A percentile compares a stretch with the other conserved stretches of the same genome.
phyloP scores from a whole-genome alignment of 352 stramenopile genomes.

The Phytopythium oedochilum region DNA sequence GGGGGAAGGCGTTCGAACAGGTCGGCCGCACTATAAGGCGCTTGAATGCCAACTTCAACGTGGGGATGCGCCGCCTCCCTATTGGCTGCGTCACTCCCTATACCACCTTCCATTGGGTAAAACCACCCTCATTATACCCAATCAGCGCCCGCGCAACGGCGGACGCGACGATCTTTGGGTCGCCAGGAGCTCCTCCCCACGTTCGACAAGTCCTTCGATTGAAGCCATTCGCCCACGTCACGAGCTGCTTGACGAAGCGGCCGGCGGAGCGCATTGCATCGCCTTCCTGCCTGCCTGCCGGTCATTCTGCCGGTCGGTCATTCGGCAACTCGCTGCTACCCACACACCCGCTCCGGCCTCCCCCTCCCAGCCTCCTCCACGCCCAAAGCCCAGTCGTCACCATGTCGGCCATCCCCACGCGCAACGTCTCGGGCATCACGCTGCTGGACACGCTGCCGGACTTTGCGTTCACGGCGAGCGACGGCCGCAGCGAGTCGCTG shows the following conservation, averaged over 20 bases:
- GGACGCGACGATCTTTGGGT: neutral
- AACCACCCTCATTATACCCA: neutral
- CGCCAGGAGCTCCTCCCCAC: neutral
- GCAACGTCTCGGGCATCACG: slow-evolving; percentile 44
- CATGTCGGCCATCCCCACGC: slow-evolving; percentile 4
- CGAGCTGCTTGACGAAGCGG: too few relatives aligned
- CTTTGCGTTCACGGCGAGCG: slow-evolving; percentile 49
- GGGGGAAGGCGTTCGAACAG: too few relatives aligned
- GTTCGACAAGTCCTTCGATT: neutral
- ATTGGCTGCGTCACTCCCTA: neutral
- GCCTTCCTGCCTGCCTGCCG: neutral
- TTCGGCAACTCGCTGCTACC: slow-evolving; percentile 1
- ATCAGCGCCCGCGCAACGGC: neutral
- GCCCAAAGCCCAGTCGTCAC: neutral
- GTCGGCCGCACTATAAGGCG: too few relatives aligned
- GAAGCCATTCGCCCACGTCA: too few relatives aligned
- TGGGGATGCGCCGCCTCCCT: neutral
- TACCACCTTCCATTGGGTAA: neutral
- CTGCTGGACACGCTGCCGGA: slow-evolving; percentile 57
- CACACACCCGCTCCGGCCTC: neutral
- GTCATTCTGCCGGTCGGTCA: too few relatives aligned
- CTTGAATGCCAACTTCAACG: slow-evolving; percentile 1
- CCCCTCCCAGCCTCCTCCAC: too few relatives aligned
- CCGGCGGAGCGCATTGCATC: too few relatives aligned
- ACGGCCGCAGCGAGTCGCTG: slow-evolving; percentile 43